phyloP scores from a whole-genome alignment of 495 filamentous ascomycete species.

The Aspergillus sparsus region DNA sequence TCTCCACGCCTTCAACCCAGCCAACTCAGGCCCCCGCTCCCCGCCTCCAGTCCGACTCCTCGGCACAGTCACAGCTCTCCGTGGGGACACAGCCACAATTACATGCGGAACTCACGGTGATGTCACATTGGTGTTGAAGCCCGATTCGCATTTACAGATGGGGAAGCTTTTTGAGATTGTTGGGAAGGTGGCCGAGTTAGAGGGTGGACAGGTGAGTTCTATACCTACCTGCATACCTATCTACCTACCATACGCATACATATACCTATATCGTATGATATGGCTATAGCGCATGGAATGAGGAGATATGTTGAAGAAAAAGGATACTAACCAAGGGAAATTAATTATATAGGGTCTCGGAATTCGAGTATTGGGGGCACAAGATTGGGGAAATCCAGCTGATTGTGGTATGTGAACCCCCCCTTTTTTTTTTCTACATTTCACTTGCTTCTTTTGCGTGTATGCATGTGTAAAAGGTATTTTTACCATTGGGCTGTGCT shows the following conservation, averaged over 20 bases:
- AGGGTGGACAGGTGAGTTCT: conserved; percentile 41
- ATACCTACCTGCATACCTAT: not conserved
- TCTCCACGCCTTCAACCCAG: conserved; percentile 63
- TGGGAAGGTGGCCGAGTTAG: conserved; percentile 75
- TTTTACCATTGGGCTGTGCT: too few species aligned
- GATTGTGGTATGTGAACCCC: conserved; percentile 37
- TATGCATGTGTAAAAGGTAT: not conserved
- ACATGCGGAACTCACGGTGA: conserved; percentile 66
- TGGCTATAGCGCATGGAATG: too few species aligned
- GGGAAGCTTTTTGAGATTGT: conserved; percentile 85
- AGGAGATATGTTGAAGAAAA: not conserved
- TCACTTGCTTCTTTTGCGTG: conserved; percentile 1
- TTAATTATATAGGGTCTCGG: conserved; percentile 57
- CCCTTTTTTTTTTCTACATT: conserved; percentile 12
- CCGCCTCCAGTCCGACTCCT: conserved; percentile 78
- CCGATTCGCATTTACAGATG: conserved; percentile 76
- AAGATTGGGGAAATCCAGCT: conserved; percentile 69
- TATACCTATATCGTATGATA: not conserved
- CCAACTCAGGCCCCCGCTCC: conserved; percentile 31
- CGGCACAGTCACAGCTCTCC: conserved; percentile 78
- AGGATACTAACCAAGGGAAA: not conserved
- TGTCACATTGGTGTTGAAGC: conserved; percentile 70
- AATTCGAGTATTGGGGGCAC: conserved; percentile 70
- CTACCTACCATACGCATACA: not conserved
- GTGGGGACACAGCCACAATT: conserved; percentile 78